Evolutionary conservation across 805 yeast genomes (phyloP), one percentile per base, ranked within the genome.

Genomic region (Candida nitratophila): DNA sequence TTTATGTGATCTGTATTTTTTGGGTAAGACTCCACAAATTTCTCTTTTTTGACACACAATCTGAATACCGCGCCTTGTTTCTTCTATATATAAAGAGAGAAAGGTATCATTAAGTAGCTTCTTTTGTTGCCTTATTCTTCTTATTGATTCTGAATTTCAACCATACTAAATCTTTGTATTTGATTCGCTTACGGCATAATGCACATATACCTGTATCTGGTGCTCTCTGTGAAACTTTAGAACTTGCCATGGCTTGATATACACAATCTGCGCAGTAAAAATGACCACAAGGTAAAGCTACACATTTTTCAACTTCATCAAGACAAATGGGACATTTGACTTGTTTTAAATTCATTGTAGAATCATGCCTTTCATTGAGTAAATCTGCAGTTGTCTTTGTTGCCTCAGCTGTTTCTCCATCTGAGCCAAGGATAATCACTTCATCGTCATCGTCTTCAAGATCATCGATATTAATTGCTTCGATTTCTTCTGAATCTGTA

Each of bases 241-340:
- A 77, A 52, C 66, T 68, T 12, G 75, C 72, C 30, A 74, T 70
- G 57, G 72, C 73, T 47, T 66, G 63, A 47, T 73, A 77, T 4
- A 74, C 62, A 54, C 83, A 79, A 24, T 70, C 71, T 6, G 70
- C 64, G 51, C 84, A 79, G 51, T 71, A 77, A 2, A 74, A 61
- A 55, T 79, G 84, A 0, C 84, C 84, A 59, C 84, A 79, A 0
- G 75, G 73, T 3, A 77, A 65, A 16, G 72, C 71, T 27, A 70
- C 66, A 2, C 81, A 71, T 7, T 62, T 51, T 15, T 64, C 69
- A 3, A 80, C 77, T 4, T 71, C 66, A 9, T 77, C 83, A 54
- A 78, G 70, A 43, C 84, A 79, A 19, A 79, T 72, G 0, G 81
- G 79, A 53, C 84, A 77, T 29, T 57, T 59, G 26, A 67, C 67